Evolutionary conservation across 2,329 filamentous ascomycete species (phyloP), one percentile per base, ranked within the genome.

Genomic region (Drechslerella stenobrocha): DNA sequence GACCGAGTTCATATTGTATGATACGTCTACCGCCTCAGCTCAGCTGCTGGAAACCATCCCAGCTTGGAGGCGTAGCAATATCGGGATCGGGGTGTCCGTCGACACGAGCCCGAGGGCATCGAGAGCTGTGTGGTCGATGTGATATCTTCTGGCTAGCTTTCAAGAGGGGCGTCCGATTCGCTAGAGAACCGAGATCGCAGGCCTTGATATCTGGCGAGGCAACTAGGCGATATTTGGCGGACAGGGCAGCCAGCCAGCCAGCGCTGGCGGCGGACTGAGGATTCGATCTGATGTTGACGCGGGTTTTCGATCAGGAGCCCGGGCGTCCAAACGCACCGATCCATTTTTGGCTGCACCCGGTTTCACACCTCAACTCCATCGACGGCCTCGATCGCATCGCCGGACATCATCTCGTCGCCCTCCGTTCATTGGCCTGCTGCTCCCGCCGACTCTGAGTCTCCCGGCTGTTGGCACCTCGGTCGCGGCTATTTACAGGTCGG

Each of bases 401-500:
- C n/a, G n/a, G n/a, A n/a, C n/a, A 4, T 20, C 15, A 20, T 23
- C 13, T 8, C 26, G 6, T 22, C 44, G 23, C 44, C n/a, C 26
- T 30, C 44, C 44, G n/a, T n/a, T n/a, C 28, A 15, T 26, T 47
- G 23, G 22, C 22, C 44, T 42, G 37, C 34, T 42, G 13, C 15
- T 18, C n/a, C 37, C 37, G 37, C 37, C 37, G 37, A 18, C 18
- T 18, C 37, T 13, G 18, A n/a, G 13, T 42, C 22, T 18, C 37
- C 37, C 48, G 48, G 63, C 28, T 55, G 20, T 35, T 48, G 50
- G 28, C 30, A 11, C 15, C 28, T 18, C 23, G 50, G 30, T 66
- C 63, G 63, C 63, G 63, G 63, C 63, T 67, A 37, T 52, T 40
- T 23, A 46, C 35, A 35, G 55, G 44, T 56, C 63, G 63, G 55